Base-by-base conservation (phyloP, 1,139 yeast genomes). In the Yamadazyma conglobata region DNA sequence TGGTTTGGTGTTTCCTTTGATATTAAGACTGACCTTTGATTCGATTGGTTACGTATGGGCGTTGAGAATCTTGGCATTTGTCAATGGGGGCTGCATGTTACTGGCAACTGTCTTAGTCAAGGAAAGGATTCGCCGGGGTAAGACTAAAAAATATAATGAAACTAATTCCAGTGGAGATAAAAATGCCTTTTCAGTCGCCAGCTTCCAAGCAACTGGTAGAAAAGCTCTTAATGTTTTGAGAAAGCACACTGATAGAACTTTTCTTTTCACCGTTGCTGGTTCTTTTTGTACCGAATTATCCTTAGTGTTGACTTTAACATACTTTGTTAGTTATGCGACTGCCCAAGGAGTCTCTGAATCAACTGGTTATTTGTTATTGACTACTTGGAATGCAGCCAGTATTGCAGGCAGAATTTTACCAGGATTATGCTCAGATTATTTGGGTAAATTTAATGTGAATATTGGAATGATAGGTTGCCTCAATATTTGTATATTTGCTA, bases 391-490 rank as follows among this genome's bases (percentile, higher is more conserved):
- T 52, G 79, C 77, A 1, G 59, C 73, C 2, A 85, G 86, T 5
- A 63, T 77, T 10, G 40, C 69, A 3, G 87, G 86, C 2, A 56
- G 87, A 37, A 67, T 68, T 33, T 43, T 76, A 5, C 80, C 85
- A 1, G 78, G 79, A 18, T 40, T 70, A 7, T 68, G 79, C 0
- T 82, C 81, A 36, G 73, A 60, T 35, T 65, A 52, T 35, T 38
- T 70, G 18, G 88, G 88, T 0, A 60, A 73, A 22, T 79, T 73
- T 52, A 80, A 79, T 44, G 61, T 78, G 12, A 70, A 72, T 47
- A 55, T 70, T 19, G 34, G 49, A 14, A 59, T 74, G 55, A 50
- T 73, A 40, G 15, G 54, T n/a, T 42, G 65, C 28, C 57, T 74
- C 19, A 64, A 68, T 1, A 14, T 76, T 22, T 55, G 62, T 6